phyloP scores from a whole-genome alignment of 305 asterid species.

The Euphrasia arctica region DNA sequence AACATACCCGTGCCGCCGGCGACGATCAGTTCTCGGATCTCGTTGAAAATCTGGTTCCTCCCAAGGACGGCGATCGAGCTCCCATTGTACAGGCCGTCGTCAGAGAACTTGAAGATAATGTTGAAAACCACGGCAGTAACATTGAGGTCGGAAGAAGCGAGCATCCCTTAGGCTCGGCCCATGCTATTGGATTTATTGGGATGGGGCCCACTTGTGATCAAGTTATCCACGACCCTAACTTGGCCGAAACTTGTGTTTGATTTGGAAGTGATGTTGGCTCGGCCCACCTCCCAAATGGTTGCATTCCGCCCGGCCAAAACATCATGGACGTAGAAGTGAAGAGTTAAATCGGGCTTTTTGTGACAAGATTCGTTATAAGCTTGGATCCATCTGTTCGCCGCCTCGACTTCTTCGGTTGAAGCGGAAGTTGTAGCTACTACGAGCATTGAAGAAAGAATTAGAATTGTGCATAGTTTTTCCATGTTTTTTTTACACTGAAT shows the following conservation, averaged over 20 bases:
- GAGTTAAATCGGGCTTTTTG: constrained; percentile 4
- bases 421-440: too few species aligned
- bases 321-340: constrained; percentile 30
- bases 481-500: too few species aligned
- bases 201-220: constrained; percentile 21
- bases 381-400: constrained; percentile 27
- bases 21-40: too few species aligned
- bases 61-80: too few species aligned
- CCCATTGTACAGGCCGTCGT: too few species aligned
- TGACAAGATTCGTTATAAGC: not conserved
- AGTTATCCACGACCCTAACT: constrained; percentile 30
- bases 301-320: constrained; percentile 20
- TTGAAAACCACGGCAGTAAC: not conserved
- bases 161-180: constrained; percentile 35
- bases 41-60: too few species aligned
- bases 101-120: constrained; percentile 8
- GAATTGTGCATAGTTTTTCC: too few species aligned
- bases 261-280: constrained; percentile 21
- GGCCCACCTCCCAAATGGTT: constrained; percentile 39
- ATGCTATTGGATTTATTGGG: constrained; percentile 14
- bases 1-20: too few species aligned
- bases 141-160: constrained; percentile 18
- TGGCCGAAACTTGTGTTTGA: constrained; percentile 28
- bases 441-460: not conserved
- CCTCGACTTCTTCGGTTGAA: constrained; percentile 1